phyloP scores from a whole-genome alignment of 805 yeast genomes.

The Pichia californica region DNA sequence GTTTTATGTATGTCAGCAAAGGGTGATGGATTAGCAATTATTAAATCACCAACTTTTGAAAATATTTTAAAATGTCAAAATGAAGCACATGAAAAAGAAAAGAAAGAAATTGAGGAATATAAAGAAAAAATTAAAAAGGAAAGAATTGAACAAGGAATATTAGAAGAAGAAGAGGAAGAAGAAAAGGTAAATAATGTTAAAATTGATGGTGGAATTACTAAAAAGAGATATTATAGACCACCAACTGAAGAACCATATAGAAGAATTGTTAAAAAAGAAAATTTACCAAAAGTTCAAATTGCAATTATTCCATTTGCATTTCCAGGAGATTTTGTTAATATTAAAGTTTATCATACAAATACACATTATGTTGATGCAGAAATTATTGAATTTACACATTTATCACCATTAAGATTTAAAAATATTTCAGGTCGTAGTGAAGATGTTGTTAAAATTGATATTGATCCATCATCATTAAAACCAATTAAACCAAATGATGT shows the following conservation, averaged over 20 bases:
- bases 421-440: background rate
- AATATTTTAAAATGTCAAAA: conserved; percentile 18
- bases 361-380: conserved; percentile 72
- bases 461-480: background rate
- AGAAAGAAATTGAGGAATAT: background rate
- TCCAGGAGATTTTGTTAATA: conserved; percentile 74
- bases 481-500: conserved; percentile 32
- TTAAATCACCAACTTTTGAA: conserved; percentile 47
- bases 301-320: conserved; percentile 80
- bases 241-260: conserved; percentile 10
- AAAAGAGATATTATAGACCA: conserved; percentile 6
- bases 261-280: conserved; percentile 8
- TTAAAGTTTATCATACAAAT: conserved; percentile 73
- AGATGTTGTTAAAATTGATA: conserved; percentile 39
- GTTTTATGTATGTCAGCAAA: conserved; percentile 59
- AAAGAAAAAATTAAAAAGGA: background rate
- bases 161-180: background rate
- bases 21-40: conserved; percentile 82
- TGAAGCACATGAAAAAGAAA: conserved; percentile 9
- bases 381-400: conserved; percentile 37
- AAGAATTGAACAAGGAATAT: background rate
- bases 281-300: conserved; percentile 38
- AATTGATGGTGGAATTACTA: too few relatives aligned
- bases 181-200: too few relatives aligned
- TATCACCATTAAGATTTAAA: conserved; percentile 25